Evolutionary conservation across 2,329 filamentous ascomycete species (phyloP).

Genomic region (Rhexocercosporidium sp.): DNA sequence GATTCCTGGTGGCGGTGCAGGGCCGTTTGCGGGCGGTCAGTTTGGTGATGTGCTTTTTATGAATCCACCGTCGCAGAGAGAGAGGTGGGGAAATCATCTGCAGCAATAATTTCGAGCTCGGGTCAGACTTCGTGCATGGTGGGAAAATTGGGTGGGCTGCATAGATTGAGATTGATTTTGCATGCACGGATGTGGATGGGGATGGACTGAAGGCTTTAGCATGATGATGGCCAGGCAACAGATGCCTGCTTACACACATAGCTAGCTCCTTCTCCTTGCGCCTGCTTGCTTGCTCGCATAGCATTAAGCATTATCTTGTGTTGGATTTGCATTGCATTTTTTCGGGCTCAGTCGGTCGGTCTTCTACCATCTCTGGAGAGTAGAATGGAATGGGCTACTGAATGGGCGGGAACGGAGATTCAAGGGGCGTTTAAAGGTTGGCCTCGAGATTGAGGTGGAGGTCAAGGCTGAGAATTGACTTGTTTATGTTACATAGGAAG

Average conservation of each 20-base stretch:
- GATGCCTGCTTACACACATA: not conserved
- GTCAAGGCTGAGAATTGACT: not conserved
- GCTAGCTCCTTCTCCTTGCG: not conserved
- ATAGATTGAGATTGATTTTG: not conserved
- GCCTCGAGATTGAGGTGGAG: no score
- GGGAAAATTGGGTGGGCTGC: not conserved
- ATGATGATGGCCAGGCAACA: no score
- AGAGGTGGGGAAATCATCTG: constrained; percentile 29
- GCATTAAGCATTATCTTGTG: not conserved
- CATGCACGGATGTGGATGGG: no score
- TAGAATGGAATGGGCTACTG: not conserved
- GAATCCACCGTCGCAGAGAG: not conserved
- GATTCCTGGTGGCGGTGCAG: constrained; percentile 15
- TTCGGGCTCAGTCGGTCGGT: no score
- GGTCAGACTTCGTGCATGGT: not conserved
- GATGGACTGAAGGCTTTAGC: not conserved
- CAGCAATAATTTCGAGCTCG: constrained; percentile 6
- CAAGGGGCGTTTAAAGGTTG: no score
- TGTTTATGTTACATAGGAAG: not conserved
- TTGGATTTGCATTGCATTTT: not conserved
- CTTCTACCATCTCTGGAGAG: no score
- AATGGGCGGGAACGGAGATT: not conserved
- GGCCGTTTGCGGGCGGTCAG: not conserved
- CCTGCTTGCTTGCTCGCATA: not conserved
- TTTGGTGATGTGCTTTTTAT: constrained; percentile 26